A percentile compares a stretch with the other conserved stretches of the same genome.
These are phyloP conservation scores for Apiotrichum brassicae DNA, from an alignment of 1,284 basidiomycete species.

Conservation along the genomic window DNA sequence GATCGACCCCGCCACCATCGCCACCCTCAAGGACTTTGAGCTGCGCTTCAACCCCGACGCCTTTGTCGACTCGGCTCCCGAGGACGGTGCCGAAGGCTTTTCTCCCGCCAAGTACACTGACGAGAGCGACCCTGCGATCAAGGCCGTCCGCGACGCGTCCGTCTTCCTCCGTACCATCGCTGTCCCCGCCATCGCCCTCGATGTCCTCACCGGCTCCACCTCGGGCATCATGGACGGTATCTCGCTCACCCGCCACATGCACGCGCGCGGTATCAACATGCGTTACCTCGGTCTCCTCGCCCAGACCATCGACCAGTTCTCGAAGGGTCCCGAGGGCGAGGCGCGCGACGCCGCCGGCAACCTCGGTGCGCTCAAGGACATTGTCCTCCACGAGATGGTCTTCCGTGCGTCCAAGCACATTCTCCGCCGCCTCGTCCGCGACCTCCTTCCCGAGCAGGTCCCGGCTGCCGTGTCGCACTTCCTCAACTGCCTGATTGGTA, in stretches of 20 bases:
- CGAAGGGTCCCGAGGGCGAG: slow-evolving; percentile 34
- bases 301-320: slow-evolving; percentile 46
- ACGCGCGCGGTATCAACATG: slow-evolving; percentile 56
- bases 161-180: slow-evolving; percentile 50
- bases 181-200: slow-evolving; percentile 50
- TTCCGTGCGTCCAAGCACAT: slow-evolving; percentile 53
- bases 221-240: slow-evolving; percentile 51
- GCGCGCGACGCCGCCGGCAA: slow-evolving; percentile 29
- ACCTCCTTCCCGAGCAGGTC: slow-evolving; percentile 44
- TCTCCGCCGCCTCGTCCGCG: slow-evolving; percentile 47
- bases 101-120: slow-evolving; percentile 43
- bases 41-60: slow-evolving; percentile 56
- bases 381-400: slow-evolving; percentile 54
- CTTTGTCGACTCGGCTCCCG: slow-evolving; percentile 47
- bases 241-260: slow-evolving; percentile 51
- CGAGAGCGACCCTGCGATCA: slow-evolving; percentile 50
- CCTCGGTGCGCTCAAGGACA: slow-evolving; percentile 40
- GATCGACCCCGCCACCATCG: slow-evolving; percentile 19
- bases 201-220: slow-evolving; percentile 49
- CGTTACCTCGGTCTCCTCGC: slow-evolving; percentile 53
- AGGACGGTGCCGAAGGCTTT: slow-evolving; percentile 13
- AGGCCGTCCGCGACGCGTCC: slow-evolving; percentile 53
- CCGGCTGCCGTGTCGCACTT: slow-evolving; percentile 52
- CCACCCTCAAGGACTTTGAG: slow-evolving; percentile 47
- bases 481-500: slow-evolving; percentile 56